phyloP scores from a whole-genome alignment of 345 rosid species.

The Boechera stricta region DNA sequence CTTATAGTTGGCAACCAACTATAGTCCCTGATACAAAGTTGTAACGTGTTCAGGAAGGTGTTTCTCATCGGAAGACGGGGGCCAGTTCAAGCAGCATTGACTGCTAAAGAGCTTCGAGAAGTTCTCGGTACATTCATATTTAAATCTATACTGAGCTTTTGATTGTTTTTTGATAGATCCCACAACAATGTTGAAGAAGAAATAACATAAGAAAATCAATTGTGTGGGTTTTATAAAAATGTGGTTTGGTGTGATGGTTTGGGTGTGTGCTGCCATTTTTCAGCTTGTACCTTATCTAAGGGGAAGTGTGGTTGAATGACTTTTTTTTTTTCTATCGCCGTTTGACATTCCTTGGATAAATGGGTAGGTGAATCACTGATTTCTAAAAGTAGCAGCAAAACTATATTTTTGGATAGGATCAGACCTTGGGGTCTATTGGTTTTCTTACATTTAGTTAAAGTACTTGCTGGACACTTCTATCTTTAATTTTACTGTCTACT shows the following conservation, averaged over 20 bases:
- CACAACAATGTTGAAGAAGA: not conserved
- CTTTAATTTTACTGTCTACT: not conserved
- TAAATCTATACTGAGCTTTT: not conserved
- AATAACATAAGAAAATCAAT: conserved; percentile 7
- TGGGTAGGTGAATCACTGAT: not conserved
- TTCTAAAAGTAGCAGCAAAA: not conserved
- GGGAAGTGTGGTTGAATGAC: not conserved
- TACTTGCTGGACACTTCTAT: conserved; percentile 7
- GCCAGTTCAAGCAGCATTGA: conserved; percentile 97
- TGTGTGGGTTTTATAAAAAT: not conserved
- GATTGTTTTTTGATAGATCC: not conserved
- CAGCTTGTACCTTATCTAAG: not conserved
- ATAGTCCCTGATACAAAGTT: conserved; percentile 22
- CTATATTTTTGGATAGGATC: conserved; percentile 2
- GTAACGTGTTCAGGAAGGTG: conserved; percentile 67
- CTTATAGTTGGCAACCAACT: conserved; percentile 23
- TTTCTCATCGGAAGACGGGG: conserved; percentile 92
- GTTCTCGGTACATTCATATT: conserved; percentile 59
- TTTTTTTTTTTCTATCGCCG: not conserved
- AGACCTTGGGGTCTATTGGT: not conserved
- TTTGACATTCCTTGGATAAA: not conserved
- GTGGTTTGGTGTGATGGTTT: conserved; percentile 3
- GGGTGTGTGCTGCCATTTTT: conserved; percentile 10
- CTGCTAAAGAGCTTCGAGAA: conserved; percentile 96
- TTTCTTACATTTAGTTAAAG: not conserved